Evolutionary conservation across 1,139 yeast genomes (phyloP).

Genomic region (Lipomyces yarrowii): DNA sequence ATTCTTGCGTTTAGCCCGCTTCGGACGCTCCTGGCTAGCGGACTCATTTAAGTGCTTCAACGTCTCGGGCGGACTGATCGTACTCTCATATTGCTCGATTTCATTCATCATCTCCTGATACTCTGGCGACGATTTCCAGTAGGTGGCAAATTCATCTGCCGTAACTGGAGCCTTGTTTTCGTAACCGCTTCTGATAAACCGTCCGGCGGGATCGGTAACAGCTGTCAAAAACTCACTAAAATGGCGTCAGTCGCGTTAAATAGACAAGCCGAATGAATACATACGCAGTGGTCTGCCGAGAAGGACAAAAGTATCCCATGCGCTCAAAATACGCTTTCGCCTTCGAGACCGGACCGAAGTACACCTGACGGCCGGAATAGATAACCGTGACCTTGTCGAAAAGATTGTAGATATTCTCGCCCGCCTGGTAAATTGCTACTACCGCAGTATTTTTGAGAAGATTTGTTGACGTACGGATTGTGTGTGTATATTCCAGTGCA

Average conservation of each 20-base stretch:
- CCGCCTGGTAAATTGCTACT: slow-evolving; percentile 65
- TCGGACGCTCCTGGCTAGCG: slow-evolving; percentile 32
- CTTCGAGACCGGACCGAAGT: slow-evolving; percentile 56
- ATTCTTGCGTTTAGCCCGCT: slow-evolving; percentile 18
- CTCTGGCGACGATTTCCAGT: slow-evolving; percentile 58
- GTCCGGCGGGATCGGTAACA: slow-evolving; percentile 61
- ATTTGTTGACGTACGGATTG: slow-evolving; percentile 62
- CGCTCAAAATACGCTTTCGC: slow-evolving; percentile 58
- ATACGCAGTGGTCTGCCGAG: slow-evolving; percentile 59
- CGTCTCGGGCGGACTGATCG: slow-evolving; percentile 17
- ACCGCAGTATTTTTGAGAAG: slow-evolving; percentile 59
- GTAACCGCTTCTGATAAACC: slow-evolving; percentile 50
- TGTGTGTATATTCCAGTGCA: slow-evolving; percentile 67
- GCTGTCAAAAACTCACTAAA: slow-evolving; percentile 60
- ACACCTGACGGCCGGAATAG: slow-evolving; percentile 61
- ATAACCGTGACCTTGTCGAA: slow-evolving; percentile 68
- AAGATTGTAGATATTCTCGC: slow-evolving; percentile 62
- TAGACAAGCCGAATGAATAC: background rate
- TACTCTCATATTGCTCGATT: slow-evolving; percentile 48
- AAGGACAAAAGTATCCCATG: slow-evolving; percentile 65
- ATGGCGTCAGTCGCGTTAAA: slow-evolving; percentile 38
- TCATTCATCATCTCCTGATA: slow-evolving; percentile 48
- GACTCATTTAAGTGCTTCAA: slow-evolving; percentile 36
- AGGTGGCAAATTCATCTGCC: slow-evolving; percentile 58
- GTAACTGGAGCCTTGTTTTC: slow-evolving; percentile 59